phyloP scores from a whole-genome alignment of 495 filamentous ascomycete species.

The Aspergillus olivimuriae region DNA sequence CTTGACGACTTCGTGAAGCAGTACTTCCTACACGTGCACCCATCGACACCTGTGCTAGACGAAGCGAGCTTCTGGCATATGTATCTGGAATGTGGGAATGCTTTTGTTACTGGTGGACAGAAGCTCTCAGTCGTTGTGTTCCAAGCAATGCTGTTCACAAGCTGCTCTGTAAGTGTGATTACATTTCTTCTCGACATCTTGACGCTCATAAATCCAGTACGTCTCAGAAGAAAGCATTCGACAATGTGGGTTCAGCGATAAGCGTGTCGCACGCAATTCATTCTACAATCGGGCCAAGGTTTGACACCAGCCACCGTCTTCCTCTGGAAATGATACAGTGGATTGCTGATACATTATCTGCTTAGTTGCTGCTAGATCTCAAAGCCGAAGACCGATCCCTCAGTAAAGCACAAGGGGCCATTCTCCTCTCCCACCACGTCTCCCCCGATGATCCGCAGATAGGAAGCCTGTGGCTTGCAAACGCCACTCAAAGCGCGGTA shows the following conservation, averaged over 20 bases:
- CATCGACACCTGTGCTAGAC: slow-evolving; percentile 37
- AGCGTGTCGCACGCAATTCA: slow-evolving; percentile 30
- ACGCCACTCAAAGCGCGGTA: slow-evolving; percentile 40
- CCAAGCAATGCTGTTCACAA: slow-evolving; percentile 40
- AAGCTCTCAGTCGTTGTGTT: slow-evolving; percentile 43
- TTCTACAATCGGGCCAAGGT: slow-evolving; percentile 28
- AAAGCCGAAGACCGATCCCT: slow-evolving; percentile 21
- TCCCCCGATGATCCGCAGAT: slow-evolving; percentile 28
- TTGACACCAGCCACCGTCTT: no score
- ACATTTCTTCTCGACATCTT: neutral
- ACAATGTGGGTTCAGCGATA: slow-evolving; percentile 33
- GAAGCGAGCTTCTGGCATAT: slow-evolving; percentile 43
- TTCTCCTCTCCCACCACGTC: slow-evolving; percentile 36
- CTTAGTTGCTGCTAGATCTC: slow-evolving; percentile 22
- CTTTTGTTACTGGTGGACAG: slow-evolving; percentile 1
- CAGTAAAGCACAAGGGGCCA: slow-evolving; percentile 34
- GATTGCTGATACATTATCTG: no score
- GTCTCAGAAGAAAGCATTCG: slow-evolving; percentile 31
- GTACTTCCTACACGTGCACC: slow-evolving; percentile 43
- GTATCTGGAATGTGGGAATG: slow-evolving; percentile 11
- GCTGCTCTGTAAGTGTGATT: slow-evolving; percentile 34
- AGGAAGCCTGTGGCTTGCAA: slow-evolving; percentile 38
- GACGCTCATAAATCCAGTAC: slow-evolving; percentile 18
- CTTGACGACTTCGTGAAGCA: slow-evolving; percentile 36
- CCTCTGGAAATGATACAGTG: no score